phyloP scores from a whole-genome alignment of 2,329 filamentous ascomycete species.

The Fusarium decemcellulare region DNA sequence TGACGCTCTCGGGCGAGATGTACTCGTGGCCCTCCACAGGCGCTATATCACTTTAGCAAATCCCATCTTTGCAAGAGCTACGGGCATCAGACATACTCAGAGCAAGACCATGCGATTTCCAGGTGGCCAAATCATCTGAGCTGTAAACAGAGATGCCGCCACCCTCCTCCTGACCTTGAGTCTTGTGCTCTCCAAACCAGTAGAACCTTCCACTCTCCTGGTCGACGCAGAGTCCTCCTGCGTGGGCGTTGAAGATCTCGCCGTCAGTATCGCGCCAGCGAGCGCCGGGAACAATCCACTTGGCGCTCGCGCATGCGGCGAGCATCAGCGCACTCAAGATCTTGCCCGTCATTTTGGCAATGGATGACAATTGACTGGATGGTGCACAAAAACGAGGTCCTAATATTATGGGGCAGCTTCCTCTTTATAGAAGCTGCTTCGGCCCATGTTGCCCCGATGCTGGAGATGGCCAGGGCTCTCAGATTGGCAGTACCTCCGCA shows the following conservation, averaged over 20 bases:
- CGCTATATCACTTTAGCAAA: constrained; percentile 46
- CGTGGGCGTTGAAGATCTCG: constrained; percentile 73
- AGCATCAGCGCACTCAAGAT: constrained; percentile 21
- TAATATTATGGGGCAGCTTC: neutral
- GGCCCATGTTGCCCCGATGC: constrained; percentile 29
- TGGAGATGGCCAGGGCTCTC: constrained; percentile 3
- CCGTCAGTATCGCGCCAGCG: constrained; percentile 73
- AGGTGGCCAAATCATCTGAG: constrained; percentile 72
- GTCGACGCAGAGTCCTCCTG: constrained; percentile 69
- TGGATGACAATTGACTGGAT: neutral
- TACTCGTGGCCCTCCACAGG: constrained; percentile 68
- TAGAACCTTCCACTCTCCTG: constrained; percentile 68
- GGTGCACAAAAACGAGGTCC: neutral
- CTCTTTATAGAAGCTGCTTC: constrained; percentile 26
- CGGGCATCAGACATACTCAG: constrained; percentile 56
- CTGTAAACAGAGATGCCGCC: constrained; percentile 73
- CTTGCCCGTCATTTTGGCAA: neutral
- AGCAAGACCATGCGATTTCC: constrained; percentile 70
- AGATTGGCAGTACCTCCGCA: constrained; percentile 15
- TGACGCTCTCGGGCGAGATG: constrained; percentile 69
- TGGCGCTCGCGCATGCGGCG: constrained; percentile 36
- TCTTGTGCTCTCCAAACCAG: constrained; percentile 75
- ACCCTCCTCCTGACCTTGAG: constrained; percentile 69
- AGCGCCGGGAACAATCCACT: constrained; percentile 73
- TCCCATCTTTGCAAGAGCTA: rapidly evolving